Percentiles rank a stretch among this genome's conserved stretches.
Conservation (phyloP, 2,329 filamentous ascomycete species). For the Alternaria alternata region DNA sequence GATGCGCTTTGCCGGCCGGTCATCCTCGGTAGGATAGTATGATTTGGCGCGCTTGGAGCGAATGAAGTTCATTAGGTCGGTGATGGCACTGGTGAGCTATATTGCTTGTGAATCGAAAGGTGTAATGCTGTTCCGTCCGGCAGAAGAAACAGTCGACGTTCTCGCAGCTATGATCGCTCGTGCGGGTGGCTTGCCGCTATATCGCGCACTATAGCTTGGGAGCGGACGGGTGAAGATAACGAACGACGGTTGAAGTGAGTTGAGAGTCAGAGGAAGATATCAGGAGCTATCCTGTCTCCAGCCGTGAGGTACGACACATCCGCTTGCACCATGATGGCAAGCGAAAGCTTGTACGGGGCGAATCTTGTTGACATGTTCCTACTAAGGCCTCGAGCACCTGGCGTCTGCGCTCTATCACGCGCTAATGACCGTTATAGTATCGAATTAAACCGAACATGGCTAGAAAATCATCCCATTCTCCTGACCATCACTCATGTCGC, state of each 20-base stretch:
- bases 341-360: slow-evolving; percentile 16
- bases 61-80: slow-evolving; percentile 37
- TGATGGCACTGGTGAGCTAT: background rate
- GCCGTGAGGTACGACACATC: background rate
- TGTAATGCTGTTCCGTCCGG: background rate
- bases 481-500: slow-evolving; percentile 8
- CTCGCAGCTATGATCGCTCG: slow-evolving; percentile 1
- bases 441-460: slow-evolving; percentile 7
- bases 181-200: slow-evolving; percentile 16
- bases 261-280: slow-evolving; percentile 7
- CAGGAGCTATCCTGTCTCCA: slow-evolving; percentile 2
- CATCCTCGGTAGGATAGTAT: slow-evolving; percentile 34
- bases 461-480: slow-evolving; percentile 15
- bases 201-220: slow-evolving; percentile 10
- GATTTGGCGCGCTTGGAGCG: slow-evolving; percentile 30
- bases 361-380: slow-evolving; percentile 10
- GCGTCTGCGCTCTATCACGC: slow-evolving; percentile 29
- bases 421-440: slow-evolving; percentile 25
- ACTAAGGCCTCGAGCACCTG: slow-evolving; percentile 23
- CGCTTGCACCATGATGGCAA: background rate
- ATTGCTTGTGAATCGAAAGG: background rate
- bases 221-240: slow-evolving; percentile 1
- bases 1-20: slow-evolving; percentile 52
- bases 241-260: background rate
- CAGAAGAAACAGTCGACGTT: background rate